A percentile compares a stretch with the other conserved stretches of the same genome.
phyloP scores from a whole-genome alignment of 192 early-diverging fungal genomes.

The Lobosporangium transversale region DNA sequence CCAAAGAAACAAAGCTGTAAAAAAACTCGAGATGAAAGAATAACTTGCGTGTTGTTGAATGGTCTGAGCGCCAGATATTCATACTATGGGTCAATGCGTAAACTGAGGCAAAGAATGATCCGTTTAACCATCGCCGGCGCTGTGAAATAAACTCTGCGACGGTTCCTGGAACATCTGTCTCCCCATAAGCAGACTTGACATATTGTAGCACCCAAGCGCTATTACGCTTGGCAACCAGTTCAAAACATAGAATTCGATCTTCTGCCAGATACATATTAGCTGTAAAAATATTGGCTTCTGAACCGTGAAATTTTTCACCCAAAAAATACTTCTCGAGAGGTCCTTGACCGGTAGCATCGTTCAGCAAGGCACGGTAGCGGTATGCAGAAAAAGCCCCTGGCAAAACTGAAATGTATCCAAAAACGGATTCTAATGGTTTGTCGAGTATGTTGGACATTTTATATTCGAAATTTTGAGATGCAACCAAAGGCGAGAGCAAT shows the following conservation, averaged over 20 bases:
- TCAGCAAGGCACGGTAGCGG: constrained; percentile 85
- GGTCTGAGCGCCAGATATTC: constrained; percentile 76
- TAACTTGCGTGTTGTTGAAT: constrained; percentile 49
- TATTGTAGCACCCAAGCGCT: constrained; percentile 86
- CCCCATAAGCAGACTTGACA: constrained; percentile 87
- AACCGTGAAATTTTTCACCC: constrained; percentile 83
- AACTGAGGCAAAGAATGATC: constrained; percentile 90
- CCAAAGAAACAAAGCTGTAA: constrained; percentile 81
- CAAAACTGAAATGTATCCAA: constrained; percentile 95
- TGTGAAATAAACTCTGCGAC: constrained; percentile 93
- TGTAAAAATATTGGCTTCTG: constrained; percentile 73
- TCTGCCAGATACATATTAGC: constrained; percentile 95
- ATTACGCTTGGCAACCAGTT: constrained; percentile 86
- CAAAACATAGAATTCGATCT: constrained; percentile 96
- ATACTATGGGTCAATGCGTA: constrained; percentile 80
- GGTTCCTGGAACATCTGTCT: constrained; percentile 93
- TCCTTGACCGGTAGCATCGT: constrained; percentile 65
- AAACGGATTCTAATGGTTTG: constrained; percentile 95
- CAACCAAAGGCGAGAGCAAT: constrained; percentile 87
- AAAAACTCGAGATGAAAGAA: constrained; percentile 66
- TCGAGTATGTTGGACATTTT: constrained; percentile 98
- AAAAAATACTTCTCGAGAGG: constrained; percentile 90
- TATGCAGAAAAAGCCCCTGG: constrained; percentile 98
- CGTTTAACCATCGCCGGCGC: constrained; percentile 93
- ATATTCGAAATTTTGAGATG: constrained; percentile 98